Evolutionary conservation across 2,329 filamentous ascomycete genomes (phyloP), one percentile per base, ranked within the genome.

Genomic region (Pseudogymnoascus sp.): DNA sequence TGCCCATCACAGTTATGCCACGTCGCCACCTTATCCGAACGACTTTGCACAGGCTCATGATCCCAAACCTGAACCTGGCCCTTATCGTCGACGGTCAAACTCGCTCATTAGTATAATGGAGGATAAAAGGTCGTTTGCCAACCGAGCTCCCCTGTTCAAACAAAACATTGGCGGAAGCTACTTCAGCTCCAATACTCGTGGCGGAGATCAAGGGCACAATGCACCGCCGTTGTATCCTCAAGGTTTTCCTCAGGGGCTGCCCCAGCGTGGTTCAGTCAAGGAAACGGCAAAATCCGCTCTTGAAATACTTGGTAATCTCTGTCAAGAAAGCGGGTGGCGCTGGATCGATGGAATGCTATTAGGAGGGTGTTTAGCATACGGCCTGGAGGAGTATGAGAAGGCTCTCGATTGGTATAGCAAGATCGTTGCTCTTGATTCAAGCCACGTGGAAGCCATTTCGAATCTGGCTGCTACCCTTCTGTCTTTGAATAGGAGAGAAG

Each of bases 291-390:
- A 66, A 61, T 78, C 81, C 6, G 88, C 89, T 2, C 74, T 96
- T 18, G 83, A 89, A 37, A 83, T 91, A 68, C 78, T 96, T 18
- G 85, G 84, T 14, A 83, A 79, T 65, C 75, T 95, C 6, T 96
- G 91, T 70, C 85, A 89, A 68, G 87, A 93, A 71, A 90, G 87
- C 68, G 81, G 81, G 8, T 94, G 90, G 89, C 83, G 85, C 67
- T 99, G 94, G 94, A 82, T 91, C 60, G 93, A 97, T 70, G 94
- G 94, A 2, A 92, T 97, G 78, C 78, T 97, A 38, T 78, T 97
- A 6, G 91, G 89, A 38, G 94, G 94, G 2, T 97, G 94, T 74
- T 78, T 99, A 62, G 88, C 93, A 58, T 97, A 97, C 75, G 92
- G 90, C 6, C 76, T 97, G 12, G 90, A 91, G 64, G 86, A 90